phyloP scores from a whole-genome alignment of 108 stramenopile species.

The Cyclotella atomus region DNA sequence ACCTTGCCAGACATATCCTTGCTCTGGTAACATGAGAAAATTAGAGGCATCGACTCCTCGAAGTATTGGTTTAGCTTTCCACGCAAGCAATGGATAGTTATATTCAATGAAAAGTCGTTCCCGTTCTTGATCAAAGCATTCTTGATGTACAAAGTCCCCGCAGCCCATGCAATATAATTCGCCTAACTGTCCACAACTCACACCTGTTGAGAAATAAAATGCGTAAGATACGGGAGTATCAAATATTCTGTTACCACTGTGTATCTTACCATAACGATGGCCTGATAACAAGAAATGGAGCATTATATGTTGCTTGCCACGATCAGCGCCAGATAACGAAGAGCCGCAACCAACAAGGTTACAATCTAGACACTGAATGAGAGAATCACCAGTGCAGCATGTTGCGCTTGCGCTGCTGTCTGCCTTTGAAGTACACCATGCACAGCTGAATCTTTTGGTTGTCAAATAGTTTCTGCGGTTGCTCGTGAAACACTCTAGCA shows the following conservation, averaged over 20 bases:
- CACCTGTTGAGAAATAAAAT: too few relatives aligned
- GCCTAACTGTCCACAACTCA: slow-evolving; percentile 65
- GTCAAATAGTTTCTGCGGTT: slow-evolving; percentile 35
- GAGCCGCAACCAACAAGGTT: slow-evolving; percentile 64
- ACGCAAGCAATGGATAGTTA: slow-evolving; percentile 57
- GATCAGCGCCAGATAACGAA: slow-evolving; percentile 16
- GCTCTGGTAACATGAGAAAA: slow-evolving; percentile 63
- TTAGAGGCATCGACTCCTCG: slow-evolving; percentile 77
- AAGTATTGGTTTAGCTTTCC: slow-evolving; percentile 61
- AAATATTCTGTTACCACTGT: background rate
- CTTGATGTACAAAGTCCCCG: slow-evolving; percentile 71
- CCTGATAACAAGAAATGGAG: slow-evolving; percentile 67
- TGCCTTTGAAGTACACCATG: slow-evolving; percentile 28
- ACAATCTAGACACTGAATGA: slow-evolving; percentile 84
- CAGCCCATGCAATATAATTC: slow-evolving; percentile 76
- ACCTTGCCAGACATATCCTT: slow-evolving; percentile 80
- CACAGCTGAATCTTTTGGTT: slow-evolving; percentile 9
- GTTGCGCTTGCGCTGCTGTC: background rate
- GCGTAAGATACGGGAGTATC: too few relatives aligned
- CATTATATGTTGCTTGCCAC: slow-evolving; percentile 55
- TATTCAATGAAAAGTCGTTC: slow-evolving; percentile 62
- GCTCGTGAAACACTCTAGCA: slow-evolving; percentile 24
- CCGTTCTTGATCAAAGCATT: slow-evolving; percentile 76
- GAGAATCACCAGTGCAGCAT: slow-evolving; percentile 51
- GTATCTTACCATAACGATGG: slow-evolving; percentile 67